A percentile compares a stretch with the other conserved stretches of the same genome.
Conservation (phyloP, 2,329 filamentous ascomycete species). For the Dactylellina sp. region DNA sequence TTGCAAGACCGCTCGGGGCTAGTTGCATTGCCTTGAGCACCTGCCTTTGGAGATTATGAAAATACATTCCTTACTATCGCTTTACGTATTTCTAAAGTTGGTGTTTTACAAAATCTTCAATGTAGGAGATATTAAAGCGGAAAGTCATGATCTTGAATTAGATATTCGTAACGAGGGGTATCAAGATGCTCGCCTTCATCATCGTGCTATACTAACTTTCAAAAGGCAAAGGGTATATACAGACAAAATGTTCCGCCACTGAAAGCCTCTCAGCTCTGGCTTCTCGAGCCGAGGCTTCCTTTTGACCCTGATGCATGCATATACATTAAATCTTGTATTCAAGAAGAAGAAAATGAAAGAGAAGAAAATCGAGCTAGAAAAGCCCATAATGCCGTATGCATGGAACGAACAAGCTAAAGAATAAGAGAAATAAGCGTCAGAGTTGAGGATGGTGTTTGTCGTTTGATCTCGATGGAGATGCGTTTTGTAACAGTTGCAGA, state of each 20-base stretch:
- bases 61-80: too few relatives aligned
- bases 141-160: neutral
- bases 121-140: too few relatives aligned
- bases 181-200: constrained; percentile 34
- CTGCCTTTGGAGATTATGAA: too few relatives aligned
- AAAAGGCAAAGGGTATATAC: constrained; percentile 8
- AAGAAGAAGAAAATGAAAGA: constrained; percentile 6
- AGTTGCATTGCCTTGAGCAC: too few relatives aligned
- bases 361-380: neutral
- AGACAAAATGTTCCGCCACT: constrained; percentile 6
- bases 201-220: neutral
- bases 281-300: neutral
- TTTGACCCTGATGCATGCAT: constrained; percentile 30
- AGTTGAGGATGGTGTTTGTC: constrained; percentile 31
- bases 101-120: too few relatives aligned
- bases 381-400: constrained; percentile 9
- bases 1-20: neutral
- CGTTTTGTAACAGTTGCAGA: neutral
- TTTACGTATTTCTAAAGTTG: too few relatives aligned
- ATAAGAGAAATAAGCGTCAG: constrained; percentile 30
- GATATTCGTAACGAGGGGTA: constrained; percentile 19
- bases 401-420: too few relatives aligned
- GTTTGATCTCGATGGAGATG: constrained; percentile 6
- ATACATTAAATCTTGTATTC: constrained; percentile 12
- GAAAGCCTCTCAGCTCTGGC: constrained; percentile 4